These are phyloP conservation scores for Inga laurina DNA, from an alignment of 306 rosid genomes.

Conservation along the genomic window DNA sequence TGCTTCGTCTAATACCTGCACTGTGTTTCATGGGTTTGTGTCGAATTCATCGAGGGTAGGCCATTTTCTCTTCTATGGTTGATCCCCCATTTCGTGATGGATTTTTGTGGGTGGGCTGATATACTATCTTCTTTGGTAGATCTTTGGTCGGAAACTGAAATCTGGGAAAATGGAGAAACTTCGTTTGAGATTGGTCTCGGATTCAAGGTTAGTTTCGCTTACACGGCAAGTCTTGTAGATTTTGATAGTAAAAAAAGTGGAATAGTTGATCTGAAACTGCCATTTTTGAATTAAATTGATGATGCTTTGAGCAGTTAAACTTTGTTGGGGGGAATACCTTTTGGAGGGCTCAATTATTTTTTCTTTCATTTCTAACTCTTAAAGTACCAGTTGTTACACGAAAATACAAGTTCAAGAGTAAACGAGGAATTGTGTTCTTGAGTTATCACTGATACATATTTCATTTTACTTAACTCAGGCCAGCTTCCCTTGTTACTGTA, in stretches of 20 bases:
- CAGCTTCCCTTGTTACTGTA: background rate
- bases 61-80: background rate
- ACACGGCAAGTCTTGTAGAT: background rate
- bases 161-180: background rate
- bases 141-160: background rate
- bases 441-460: background rate
- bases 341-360: background rate
- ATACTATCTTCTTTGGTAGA: background rate
- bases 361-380: background rate
- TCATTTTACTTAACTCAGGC: background rate
- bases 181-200: background rate
- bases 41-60: conserved; percentile 43
- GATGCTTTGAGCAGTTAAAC: background rate
- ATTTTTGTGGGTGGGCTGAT: conserved; percentile 11
- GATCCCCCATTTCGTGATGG: conserved; percentile 6
- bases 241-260: background rate
- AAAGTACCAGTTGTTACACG: background rate
- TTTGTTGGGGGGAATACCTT: background rate
- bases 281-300: background rate
- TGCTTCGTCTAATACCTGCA: conserved; percentile 23
- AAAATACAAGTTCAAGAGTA: background rate
- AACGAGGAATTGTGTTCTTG: background rate
- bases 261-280: background rate
- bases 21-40: conserved; percentile 16
- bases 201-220: conserved; percentile 1